phyloP scores from a whole-genome alignment of 176 grass and related monocot genomes.

The Oropetium thomaeum region DNA sequence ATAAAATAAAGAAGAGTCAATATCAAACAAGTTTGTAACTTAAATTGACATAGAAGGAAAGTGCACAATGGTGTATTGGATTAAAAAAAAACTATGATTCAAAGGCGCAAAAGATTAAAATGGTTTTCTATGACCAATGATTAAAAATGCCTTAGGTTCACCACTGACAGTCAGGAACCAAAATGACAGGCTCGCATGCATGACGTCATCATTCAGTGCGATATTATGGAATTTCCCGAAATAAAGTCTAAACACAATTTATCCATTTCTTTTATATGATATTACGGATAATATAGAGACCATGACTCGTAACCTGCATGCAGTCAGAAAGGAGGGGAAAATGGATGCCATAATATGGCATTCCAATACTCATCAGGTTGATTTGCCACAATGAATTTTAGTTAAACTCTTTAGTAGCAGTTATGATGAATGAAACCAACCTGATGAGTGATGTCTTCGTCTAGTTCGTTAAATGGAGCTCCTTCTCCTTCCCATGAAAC shows the following conservation, averaged over 20 bases:
- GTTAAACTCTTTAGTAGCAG: not conserved
- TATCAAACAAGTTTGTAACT: not conserved
- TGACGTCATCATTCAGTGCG: not conserved
- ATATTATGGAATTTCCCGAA: not conserved
- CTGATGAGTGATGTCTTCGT: slow-evolving; percentile 83
- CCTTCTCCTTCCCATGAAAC: slow-evolving; percentile 96
- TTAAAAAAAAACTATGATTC: not conserved
- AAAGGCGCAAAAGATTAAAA: not conserved
- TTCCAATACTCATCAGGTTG: not conserved
- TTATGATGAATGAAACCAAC: slow-evolving; percentile 30
- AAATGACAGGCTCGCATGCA: not conserved
- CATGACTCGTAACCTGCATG: not conserved
- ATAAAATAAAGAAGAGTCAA: not conserved
- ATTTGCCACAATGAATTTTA: too few species aligned
- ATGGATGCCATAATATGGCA: not conserved
- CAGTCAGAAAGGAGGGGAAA: not conserved
- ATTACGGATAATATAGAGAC: not conserved
- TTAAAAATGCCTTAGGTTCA: not conserved
- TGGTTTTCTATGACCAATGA: not conserved
- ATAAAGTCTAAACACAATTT: not conserved
- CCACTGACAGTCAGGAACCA: not conserved
- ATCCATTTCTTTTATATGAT: not conserved
- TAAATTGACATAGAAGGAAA: not conserved
- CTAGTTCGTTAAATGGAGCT: slow-evolving; percentile 72
- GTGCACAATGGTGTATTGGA: not conserved